Evolutionary conservation across 2,329 filamentous ascomycete species (phyloP).

Genomic region (Dothideomycetes sp.): DNA sequence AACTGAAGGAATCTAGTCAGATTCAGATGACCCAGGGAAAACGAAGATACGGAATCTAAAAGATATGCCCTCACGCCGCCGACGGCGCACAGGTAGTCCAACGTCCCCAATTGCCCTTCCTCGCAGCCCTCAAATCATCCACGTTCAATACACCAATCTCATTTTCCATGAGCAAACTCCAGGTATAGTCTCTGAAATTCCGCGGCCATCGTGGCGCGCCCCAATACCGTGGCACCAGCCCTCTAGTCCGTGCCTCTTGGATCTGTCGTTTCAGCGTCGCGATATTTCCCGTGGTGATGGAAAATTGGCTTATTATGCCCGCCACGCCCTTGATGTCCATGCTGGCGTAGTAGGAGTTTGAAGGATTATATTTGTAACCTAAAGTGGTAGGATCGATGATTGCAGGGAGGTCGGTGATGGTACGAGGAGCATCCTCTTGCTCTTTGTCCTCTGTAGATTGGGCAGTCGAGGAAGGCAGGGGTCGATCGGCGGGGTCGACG

Average conservation of each 20-base stretch:
- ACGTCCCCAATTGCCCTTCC: background rate
- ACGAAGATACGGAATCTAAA: no score
- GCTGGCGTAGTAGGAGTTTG: background rate
- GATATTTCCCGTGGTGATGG: conserved; percentile 26
- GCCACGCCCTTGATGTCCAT: background rate
- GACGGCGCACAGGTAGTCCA: no score
- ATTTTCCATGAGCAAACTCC: conserved; percentile 44
- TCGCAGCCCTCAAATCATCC: conserved; percentile 44
- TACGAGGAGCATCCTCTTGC: no score
- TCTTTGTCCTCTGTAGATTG: no score
- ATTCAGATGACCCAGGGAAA: no score
- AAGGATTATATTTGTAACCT: background rate
- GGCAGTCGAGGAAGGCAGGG: background rate
- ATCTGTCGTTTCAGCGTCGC: conserved; percentile 35
- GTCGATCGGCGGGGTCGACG: no score
- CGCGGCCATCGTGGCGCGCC: conserved; percentile 48
- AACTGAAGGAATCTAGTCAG: no score
- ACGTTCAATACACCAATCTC: conserved; percentile 52
- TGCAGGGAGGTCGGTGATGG: background rate
- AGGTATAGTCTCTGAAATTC: conserved; percentile 42
- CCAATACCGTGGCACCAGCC: conserved; percentile 51
- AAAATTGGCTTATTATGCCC: background rate
- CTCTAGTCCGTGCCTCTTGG: conserved; percentile 26
- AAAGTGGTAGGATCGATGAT: background rate
- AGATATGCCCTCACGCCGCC: background rate